Evolutionary conservation across 345 rosid genomes (phyloP).

Genomic region (Brassica cretica): DNA sequence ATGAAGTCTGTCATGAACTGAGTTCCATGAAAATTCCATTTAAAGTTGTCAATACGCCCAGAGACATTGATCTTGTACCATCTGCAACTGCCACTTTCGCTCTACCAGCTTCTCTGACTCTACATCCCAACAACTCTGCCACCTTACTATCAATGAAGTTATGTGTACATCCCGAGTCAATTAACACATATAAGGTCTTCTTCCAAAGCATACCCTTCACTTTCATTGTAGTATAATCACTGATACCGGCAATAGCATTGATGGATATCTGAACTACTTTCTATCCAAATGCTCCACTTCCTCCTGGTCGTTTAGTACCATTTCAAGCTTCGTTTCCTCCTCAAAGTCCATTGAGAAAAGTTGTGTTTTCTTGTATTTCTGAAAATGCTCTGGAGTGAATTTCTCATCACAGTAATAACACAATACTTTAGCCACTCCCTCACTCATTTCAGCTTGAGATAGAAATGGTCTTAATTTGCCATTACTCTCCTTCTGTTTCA

Average conservation of each 20-base stretch:
- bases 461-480: not conserved
- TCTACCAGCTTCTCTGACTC: not conserved
- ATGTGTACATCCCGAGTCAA: not conserved
- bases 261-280: not conserved
- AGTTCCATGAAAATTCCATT: not conserved
- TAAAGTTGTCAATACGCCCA: not conserved
- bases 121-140: not conserved
- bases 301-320: not conserved
- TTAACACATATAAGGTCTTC: not conserved
- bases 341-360: not conserved
- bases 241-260: not conserved
- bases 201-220: not conserved
- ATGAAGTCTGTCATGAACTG: not conserved
- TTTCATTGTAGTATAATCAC: not conserved
- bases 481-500: too few species aligned
- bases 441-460: not conserved
- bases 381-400: not conserved
- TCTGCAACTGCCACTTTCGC: not conserved
- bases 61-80: not conserved
- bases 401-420: not conserved
- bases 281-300: not conserved
- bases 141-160: not conserved
- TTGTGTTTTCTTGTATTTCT: not conserved
- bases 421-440: too few species aligned
- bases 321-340: not conserved